A percentile compares a stretch with the other conserved stretches of the same genome.
These are phyloP conservation scores for Paxillus ammoniavirescens DNA, from an alignment of 768 basidiomycete genomes.

Conservation along the genomic window DNA sequence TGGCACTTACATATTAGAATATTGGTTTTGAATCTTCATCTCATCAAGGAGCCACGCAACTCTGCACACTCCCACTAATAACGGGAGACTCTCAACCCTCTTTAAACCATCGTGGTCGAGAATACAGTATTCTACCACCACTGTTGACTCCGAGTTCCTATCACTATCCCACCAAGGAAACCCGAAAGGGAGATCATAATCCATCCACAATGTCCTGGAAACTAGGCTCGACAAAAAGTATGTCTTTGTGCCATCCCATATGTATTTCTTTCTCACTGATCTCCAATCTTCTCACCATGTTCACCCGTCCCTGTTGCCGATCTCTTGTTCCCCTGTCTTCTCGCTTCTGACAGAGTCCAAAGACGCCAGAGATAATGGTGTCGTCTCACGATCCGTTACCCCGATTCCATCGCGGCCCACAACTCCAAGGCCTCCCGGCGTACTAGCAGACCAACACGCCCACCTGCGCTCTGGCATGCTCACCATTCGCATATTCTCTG, in stretches of 20 bases:
- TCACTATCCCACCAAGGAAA: neutral
- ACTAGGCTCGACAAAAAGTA: constrained; percentile 40
- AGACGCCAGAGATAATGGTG: constrained; percentile 68
- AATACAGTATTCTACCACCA: neutral
- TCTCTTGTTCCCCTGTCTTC: constrained; percentile 5
- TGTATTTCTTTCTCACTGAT: neutral
- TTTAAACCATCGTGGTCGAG: neutral
- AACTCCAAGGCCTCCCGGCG: constrained; percentile 62
- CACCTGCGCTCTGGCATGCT: constrained; percentile 88
- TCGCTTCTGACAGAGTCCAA: constrained; percentile 50
- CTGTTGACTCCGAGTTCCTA: neutral
- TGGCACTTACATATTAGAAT: neutral
- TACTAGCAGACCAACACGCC: constrained; percentile 38
- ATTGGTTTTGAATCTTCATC: neutral
- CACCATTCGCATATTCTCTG: constrained; percentile 94
- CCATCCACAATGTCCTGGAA: constrained; percentile 57
- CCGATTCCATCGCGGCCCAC: constrained; percentile 81
- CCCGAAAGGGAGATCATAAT: neutral
- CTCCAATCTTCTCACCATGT: constrained; percentile 22
- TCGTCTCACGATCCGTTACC: constrained; percentile 74
- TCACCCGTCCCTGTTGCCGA: constrained; percentile 4
- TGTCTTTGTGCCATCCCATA: constrained; percentile 1
- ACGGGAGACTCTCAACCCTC: neutral
- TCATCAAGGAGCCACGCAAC: neutral
- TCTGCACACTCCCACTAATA: neutral